A percentile compares a stretch with the other conserved stretches of the same genome.
Evolutionary conservation across 2,329 filamentous ascomycete species (phyloP).

Genomic region (Pseudogymnoascus sp.): DNA sequence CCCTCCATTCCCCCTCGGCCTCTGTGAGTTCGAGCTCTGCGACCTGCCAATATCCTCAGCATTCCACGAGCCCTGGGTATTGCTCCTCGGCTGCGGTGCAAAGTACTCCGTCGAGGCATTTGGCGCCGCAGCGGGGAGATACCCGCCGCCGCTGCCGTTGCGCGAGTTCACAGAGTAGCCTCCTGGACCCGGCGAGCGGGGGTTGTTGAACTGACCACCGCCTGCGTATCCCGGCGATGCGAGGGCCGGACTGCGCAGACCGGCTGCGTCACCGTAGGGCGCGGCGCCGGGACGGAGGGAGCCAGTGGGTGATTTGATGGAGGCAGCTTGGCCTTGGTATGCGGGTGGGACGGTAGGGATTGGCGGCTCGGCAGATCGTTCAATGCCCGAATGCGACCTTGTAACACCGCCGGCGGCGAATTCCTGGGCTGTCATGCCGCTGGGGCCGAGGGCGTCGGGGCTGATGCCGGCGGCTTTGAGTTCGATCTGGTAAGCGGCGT

Average conservation of each 20-base stretch:
- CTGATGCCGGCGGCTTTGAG: constrained; percentile 11
- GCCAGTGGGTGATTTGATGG: neutral
- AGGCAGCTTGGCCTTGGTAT: neutral
- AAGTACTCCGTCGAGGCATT: neutral
- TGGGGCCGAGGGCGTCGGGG: neutral
- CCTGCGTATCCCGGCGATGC: neutral
- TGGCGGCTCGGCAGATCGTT: neutral
- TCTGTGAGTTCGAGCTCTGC: neutral
- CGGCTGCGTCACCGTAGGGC: neutral
- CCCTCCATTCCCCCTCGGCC: neutral
- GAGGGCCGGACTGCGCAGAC: neutral
- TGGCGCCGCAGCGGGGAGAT: neutral
- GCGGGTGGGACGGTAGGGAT: neutral
- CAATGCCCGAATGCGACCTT: neutral
- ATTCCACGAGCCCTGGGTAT: constrained; percentile 1
- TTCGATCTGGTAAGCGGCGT: constrained; percentile 22
- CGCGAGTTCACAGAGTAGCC: neutral
- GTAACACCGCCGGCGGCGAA: neutral
- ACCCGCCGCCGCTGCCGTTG: neutral
- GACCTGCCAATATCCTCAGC: neutral
- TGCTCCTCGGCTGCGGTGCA: neutral
- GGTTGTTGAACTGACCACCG: neutral
- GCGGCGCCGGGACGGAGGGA: neutral
- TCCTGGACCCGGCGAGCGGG: neutral
- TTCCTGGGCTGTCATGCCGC: constrained; percentile 2